phyloP scores from a whole-genome alignment of 108 stramenopile species.

The Mayamaea pseudoterrestris region DNA sequence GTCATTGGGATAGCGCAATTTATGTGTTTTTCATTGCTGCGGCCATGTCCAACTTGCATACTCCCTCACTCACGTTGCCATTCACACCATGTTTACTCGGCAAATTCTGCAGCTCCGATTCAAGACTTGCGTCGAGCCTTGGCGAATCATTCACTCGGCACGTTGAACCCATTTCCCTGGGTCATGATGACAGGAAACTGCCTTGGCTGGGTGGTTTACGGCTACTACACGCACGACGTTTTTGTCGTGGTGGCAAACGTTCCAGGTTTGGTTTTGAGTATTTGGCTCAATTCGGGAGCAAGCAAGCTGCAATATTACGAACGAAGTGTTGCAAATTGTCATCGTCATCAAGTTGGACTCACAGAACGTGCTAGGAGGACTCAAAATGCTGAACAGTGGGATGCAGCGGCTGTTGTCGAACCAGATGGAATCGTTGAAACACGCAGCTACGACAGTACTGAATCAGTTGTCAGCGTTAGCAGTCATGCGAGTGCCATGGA shows the following conservation, averaged over 20 bases:
- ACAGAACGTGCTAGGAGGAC: too few species aligned
- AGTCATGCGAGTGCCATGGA: too few species aligned
- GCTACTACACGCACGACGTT: slow-evolving; percentile 37
- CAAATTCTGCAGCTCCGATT: slow-evolving; percentile 23
- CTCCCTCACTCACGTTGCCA: slow-evolving; percentile 5
- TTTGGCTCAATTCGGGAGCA: slow-evolving; percentile 75
- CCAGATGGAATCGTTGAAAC: not conserved
- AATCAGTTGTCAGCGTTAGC: not conserved
- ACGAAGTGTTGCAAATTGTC: too few species aligned
- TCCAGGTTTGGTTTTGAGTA: slow-evolving; percentile 50
- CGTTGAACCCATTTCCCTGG: slow-evolving; percentile 64
- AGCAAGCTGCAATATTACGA: slow-evolving; percentile 71
- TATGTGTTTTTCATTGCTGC: too few species aligned
- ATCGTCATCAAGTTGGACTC: too few species aligned
- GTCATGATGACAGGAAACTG: slow-evolving; percentile 74
- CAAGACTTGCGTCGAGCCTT: slow-evolving; percentile 38
- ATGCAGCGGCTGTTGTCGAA: not conserved
- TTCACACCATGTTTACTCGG: slow-evolving; percentile 8
- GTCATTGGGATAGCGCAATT: too few species aligned
- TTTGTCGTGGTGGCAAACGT: slow-evolving; percentile 66
- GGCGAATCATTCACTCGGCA: slow-evolving; percentile 7
- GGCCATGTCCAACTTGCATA: slow-evolving; percentile 5
- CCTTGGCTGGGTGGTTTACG: slow-evolving; percentile 53
- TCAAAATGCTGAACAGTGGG: not conserved
- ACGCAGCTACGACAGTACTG: not conserved